phyloP scores from a whole-genome alignment of 371 early-diverging fungal species.

The Actinomortierella ambigua region DNA sequence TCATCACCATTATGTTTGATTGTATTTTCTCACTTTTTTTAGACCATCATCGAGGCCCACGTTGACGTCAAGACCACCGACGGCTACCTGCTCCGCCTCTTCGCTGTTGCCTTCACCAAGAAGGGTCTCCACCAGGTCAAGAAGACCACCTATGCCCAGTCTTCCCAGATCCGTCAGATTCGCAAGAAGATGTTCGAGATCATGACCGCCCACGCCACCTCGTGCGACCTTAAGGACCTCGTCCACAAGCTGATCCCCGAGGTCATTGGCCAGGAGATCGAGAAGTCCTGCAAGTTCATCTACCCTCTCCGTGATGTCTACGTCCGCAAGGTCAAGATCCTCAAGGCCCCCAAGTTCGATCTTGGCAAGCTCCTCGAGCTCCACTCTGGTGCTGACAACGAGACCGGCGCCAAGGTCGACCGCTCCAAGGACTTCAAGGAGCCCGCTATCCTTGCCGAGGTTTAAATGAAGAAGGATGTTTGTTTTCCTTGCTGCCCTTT shows the following conservation, averaged over 20 bases:
- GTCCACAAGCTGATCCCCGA: constrained; percentile 95
- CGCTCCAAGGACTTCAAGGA: constrained; percentile 83
- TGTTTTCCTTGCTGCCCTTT: no score
- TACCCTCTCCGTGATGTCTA: constrained; percentile 99
- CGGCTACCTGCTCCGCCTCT: constrained; percentile 98
- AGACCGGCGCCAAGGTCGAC: constrained; percentile 85
- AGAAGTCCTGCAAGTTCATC: constrained; percentile 97
- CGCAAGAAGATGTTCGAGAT: constrained; percentile 99
- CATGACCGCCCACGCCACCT: constrained; percentile 89
- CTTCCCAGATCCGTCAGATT: constrained; percentile 97
- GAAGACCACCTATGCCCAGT: constrained; percentile 99
- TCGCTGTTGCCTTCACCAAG: constrained; percentile 98
- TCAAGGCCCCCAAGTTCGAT: constrained; percentile 98
- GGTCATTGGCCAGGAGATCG: constrained; percentile 95
- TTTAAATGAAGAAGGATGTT: constrained; percentile 61
- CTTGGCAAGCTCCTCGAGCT: constrained; percentile 95
- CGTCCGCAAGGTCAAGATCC: constrained; percentile 99
- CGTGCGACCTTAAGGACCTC: constrained; percentile 95
- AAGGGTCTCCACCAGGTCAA: constrained; percentile 94
- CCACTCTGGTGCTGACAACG: constrained; percentile 86
- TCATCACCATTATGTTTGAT: not conserved
- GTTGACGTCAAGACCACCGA: constrained; percentile 99
- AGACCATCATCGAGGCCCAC: constrained; percentile 97
- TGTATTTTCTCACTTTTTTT: constrained; percentile 3
- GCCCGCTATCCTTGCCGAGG: constrained; percentile 77